Evolutionary conservation across 768 basidiomycete species (phyloP).

Genomic region (Russula vinacea): DNA sequence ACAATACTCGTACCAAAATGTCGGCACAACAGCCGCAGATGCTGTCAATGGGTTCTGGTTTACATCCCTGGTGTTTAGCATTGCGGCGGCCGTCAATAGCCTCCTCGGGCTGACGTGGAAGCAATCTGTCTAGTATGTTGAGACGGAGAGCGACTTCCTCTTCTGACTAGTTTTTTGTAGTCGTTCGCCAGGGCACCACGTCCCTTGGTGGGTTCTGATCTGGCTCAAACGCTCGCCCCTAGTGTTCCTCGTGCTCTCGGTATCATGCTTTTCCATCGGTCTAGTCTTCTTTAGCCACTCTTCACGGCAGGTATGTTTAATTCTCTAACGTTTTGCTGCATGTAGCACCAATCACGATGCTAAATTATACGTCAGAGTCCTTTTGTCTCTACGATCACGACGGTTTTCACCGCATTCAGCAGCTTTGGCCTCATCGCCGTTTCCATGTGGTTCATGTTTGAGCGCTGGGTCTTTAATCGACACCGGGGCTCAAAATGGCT

Average conservation of each 20-base stretch:
- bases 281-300: constrained; percentile 78
- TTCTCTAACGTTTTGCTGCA: not conserved
- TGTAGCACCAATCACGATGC: not conserved
- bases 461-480: constrained; percentile 59
- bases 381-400: constrained; percentile 67
- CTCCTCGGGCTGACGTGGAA: constrained; percentile 74
- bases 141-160: constrained; percentile 31
- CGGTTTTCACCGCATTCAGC: constrained; percentile 71
- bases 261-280: constrained; percentile 78
- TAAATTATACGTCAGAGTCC: constrained; percentile 47
- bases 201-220: constrained; percentile 80
- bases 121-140: constrained; percentile 69
- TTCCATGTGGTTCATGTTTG: constrained; percentile 69
- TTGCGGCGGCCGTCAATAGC: constrained; percentile 78
- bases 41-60: constrained; percentile 76
- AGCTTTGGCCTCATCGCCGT: constrained; percentile 69
- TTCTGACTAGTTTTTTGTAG: constrained; percentile 37
- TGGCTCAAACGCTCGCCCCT: constrained; percentile 85
- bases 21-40: constrained; percentile 41
- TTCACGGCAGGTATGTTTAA: constrained; percentile 54
- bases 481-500: constrained; percentile 71
- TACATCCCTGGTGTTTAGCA: constrained; percentile 70
- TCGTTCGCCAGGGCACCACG: constrained; percentile 70
- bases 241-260: constrained; percentile 79
- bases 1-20: constrained; percentile 62